A percentile compares a stretch with the other conserved stretches of the same genome.
phyloP scores from a whole-genome alignment of 2,329 filamentous ascomycete species.

The Pseudocercospora pini-densiflorae region DNA sequence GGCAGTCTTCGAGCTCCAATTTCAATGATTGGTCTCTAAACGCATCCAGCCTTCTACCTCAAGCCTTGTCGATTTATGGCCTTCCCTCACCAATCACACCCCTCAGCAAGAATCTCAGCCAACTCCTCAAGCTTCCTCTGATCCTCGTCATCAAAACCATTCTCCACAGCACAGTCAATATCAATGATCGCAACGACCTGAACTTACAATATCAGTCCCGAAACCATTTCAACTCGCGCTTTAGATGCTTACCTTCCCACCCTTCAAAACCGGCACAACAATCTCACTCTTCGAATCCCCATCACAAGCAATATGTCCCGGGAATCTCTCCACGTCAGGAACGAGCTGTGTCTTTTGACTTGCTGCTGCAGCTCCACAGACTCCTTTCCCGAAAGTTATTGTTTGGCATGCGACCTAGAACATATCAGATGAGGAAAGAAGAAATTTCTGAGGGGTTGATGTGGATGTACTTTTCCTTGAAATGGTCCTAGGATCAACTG shows the following conservation, averaged over 20 bases:
- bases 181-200: constrained; percentile 78
- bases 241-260: constrained; percentile 49
- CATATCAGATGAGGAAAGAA: background rate
- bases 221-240: no score
- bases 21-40: no score
- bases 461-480: constrained; percentile 64
- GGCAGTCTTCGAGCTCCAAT: background rate
- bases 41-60: background rate
- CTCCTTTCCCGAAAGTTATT: constrained; percentile 73
- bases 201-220: no score
- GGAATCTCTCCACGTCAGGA: constrained; percentile 72
- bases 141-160: constrained; percentile 73
- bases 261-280: constrained; percentile 71
- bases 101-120: constrained; percentile 61
- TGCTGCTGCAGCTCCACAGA: constrained; percentile 73
- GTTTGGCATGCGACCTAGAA: constrained; percentile 69
- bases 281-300: constrained; percentile 77
- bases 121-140: constrained; percentile 68
- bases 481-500: constrained; percentile 79
- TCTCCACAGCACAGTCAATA: constrained; percentile 70
- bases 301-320: constrained; percentile 83
- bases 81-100: constrained; percentile 65
- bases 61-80: background rate
- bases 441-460: background rate
- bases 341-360: constrained; percentile 66